These are phyloP conservation scores for Pythium utonaiense DNA, from an alignment of 352 stramenopile genomes.

Conservation along the genomic window DNA sequence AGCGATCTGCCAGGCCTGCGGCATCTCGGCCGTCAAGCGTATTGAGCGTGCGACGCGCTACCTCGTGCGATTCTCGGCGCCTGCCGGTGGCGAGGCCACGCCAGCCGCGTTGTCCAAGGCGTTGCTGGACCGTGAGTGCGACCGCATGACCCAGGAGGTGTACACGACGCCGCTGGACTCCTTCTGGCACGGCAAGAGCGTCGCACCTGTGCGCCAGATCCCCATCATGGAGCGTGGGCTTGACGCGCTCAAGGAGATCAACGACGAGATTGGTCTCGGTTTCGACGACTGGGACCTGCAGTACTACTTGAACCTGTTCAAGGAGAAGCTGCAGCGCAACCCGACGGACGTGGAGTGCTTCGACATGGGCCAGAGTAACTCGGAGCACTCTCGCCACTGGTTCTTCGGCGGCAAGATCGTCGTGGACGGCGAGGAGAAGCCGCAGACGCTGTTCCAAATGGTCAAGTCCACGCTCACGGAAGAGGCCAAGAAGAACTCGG, in stretches of 20 bases:
- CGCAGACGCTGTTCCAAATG: constrained; percentile 98
- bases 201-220: constrained; percentile 87
- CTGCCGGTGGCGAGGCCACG: constrained; percentile 33
- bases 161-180: constrained; percentile 88
- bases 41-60: constrained; percentile 95
- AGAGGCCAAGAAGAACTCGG: constrained; percentile 88
- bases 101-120: constrained; percentile 38
- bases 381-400: constrained; percentile 99
- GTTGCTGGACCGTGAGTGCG: constrained; percentile 77
- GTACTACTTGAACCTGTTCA: constrained; percentile 97
- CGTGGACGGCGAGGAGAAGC: constrained; percentile 95
- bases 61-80: constrained; percentile 55
- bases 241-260: constrained; percentile 94
- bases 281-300: constrained; percentile 99
- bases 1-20: constrained; percentile 95
- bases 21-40: constrained; percentile 85
- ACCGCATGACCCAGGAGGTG: constrained; percentile 98
- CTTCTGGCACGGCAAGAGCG: constrained; percentile 87
- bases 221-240: constrained; percentile 94
- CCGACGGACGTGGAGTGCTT: constrained; percentile 99
- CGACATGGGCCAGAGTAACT: constrained; percentile 98
- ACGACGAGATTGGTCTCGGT: constrained; percentile 92
- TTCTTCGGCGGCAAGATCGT: constrained; percentile 99
- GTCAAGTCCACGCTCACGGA: constrained; percentile 97
- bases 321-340: constrained; percentile 96